phyloP scores from a whole-genome alignment of 192 early-diverging fungal genomes.

The Coemansia aciculifera region DNA sequence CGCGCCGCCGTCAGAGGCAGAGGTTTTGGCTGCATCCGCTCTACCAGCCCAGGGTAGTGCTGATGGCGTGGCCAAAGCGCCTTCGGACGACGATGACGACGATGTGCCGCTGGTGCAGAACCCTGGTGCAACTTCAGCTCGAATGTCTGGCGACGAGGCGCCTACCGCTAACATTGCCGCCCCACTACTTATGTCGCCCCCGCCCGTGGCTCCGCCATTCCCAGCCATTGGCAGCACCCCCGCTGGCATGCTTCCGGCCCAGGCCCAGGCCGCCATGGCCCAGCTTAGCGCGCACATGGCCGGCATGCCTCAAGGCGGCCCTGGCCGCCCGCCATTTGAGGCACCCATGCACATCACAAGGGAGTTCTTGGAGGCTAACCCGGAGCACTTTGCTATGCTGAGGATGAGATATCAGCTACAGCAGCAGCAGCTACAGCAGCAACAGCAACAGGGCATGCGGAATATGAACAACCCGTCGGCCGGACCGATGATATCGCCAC shows the following conservation, averaged over 20 bases:
- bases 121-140: background rate
- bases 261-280: slow-evolving; percentile 13
- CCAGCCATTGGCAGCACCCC: background rate
- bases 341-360: slow-evolving; percentile 37
- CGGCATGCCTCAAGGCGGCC: slow-evolving; percentile 9
- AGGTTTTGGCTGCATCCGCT: background rate
- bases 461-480: slow-evolving; percentile 12
- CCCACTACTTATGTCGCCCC: slow-evolving; percentile 12
- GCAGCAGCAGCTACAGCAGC: slow-evolving; percentile 23
- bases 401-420: slow-evolving; percentile 15
- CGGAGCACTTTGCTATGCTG: slow-evolving; percentile 28
- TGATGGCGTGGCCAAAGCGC: background rate
- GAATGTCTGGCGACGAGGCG: background rate
- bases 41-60: background rate
- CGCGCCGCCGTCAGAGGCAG: background rate
- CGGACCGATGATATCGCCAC: slow-evolving; percentile 32
- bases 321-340: slow-evolving; percentile 15
- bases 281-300: slow-evolving; percentile 23
- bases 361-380: slow-evolving; percentile 46
- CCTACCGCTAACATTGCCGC: background rate
- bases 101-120: slow-evolving; percentile 25
- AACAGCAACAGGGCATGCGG: slow-evolving; percentile 18
- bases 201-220: background rate
- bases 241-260: slow-evolving; percentile 1
- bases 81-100: background rate